Conservation (phyloP, 176 grass and related monocot genomes). For the Triticum turgidum region DNA sequence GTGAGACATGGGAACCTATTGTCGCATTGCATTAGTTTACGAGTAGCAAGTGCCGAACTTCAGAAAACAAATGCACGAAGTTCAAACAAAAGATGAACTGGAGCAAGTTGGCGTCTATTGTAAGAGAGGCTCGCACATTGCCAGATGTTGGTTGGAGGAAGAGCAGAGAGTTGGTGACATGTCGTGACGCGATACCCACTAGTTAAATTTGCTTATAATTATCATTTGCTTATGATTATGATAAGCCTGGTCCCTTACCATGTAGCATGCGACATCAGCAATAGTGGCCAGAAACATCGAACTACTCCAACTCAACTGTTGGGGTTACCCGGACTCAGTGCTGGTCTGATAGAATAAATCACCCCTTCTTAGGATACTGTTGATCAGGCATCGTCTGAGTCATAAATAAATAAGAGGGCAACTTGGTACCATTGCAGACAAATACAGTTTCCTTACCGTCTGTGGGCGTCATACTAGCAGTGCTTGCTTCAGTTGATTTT, state of each 20-base stretch:
- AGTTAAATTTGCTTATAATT: neutral
- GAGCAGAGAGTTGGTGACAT: slow-evolving; percentile 20
- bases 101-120: slow-evolving; percentile 6
- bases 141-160: slow-evolving; percentile 29
- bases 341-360: neutral
- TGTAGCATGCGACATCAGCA: slow-evolving; percentile 29
- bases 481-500: slow-evolving; percentile 13
- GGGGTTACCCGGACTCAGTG: neutral
- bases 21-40: neutral
- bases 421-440: neutral
- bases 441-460: neutral
- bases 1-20: neutral
- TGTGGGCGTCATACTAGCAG: neutral
- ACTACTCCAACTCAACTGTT: neutral
- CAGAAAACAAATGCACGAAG: neutral
- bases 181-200: neutral
- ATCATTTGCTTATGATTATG: neutral
- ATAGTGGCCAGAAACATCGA: slow-evolving; percentile 8
- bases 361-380: neutral
- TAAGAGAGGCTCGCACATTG: slow-evolving; percentile 10
- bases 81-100: neutral
- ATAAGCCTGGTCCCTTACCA: slow-evolving; percentile 29
- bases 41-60: neutral
- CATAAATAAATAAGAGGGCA: neutral
- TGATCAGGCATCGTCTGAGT: slow-evolving; percentile 15